phyloP scores from a whole-genome alignment of 169 alveolate genomes.

The Toxoplasma gondii region DNA sequence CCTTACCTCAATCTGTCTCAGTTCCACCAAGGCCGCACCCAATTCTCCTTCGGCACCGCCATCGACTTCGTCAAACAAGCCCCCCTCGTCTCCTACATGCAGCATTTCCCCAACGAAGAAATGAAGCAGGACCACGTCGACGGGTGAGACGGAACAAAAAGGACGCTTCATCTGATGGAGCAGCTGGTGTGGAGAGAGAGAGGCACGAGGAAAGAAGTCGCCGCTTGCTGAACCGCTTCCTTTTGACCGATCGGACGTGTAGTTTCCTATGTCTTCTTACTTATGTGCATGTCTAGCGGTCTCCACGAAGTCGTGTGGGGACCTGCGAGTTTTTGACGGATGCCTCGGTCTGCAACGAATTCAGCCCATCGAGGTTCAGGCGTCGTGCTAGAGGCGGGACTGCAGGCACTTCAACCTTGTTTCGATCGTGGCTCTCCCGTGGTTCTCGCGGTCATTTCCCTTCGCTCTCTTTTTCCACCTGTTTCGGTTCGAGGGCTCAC shows the following conservation, averaged over 20 bases:
- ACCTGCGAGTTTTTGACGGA: too few species aligned
- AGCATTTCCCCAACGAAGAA: slow-evolving; percentile 47
- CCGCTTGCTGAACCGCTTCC: neutral
- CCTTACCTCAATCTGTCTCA: slow-evolving; percentile 67
- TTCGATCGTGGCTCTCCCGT: too few species aligned
- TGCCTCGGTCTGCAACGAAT: too few species aligned
- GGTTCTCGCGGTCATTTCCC: neutral
- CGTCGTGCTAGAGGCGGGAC: too few species aligned
- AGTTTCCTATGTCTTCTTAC: neutral
- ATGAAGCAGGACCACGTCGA: slow-evolving; percentile 56
- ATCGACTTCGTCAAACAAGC: slow-evolving; percentile 10
- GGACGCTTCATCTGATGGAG: neutral
- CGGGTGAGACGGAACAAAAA: neutral
- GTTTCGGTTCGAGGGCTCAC: neutral
- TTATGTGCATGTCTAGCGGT: neutral
- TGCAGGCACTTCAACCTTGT: too few species aligned
- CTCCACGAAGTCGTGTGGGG: neutral
- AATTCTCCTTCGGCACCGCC: slow-evolving; percentile 41
- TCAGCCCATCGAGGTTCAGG: too few species aligned
- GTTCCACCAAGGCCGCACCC: slow-evolving; percentile 40
- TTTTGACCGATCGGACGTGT: neutral
- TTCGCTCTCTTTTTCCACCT: neutral
- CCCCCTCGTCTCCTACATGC: slow-evolving; percentile 53
- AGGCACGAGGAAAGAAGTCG: neutral
- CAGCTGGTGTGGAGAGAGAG: neutral